Evolutionary conservation across 2,329 filamentous ascomycete genomes (phyloP), one percentile per base, ranked within the genome.

Genomic region (Aspergillus sp.): DNA sequence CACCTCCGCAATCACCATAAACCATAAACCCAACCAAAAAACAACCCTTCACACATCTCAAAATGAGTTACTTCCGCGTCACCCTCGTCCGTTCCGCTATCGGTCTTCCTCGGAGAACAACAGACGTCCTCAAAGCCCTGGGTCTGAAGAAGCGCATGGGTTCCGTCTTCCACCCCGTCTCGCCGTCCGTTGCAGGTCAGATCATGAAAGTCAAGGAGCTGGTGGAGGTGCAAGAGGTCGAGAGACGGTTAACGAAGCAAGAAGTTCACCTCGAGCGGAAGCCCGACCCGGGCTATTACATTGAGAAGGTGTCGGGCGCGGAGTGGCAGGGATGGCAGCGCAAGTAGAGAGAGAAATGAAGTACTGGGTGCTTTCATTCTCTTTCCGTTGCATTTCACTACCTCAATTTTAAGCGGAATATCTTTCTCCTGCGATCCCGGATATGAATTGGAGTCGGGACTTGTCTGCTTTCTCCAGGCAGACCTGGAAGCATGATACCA

Each of bases 131-230:
- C 44, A 78, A 83, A 49, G 87, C 90, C 12, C 85, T 96, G 47
- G 90, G 90, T 44, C 81, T 96, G 51, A 86, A 84, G 59, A 88
- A 86, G 66, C 86, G 90, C 59, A 83, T 85, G 78, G 83, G 83
- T 61, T 91, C 87, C 42, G 90, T 95, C 59, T 95, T 94, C 76
- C 86, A 95, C 69, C 86, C 88, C 32, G 89, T 95, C 49, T 79
- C 79, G 49, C 81, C 83, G 34, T 83, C 89, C 54, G 82, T 88
- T 49, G 90, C 90, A 7, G 90, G 90, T 63, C 89, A 94, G 74
- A 88, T 96, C 61, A 85, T 96, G 76, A 85, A 86, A 68, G 89
- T 96, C 57, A 96, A 96, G 75, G 90, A 96, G 71, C 74, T 96
- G 50, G 88, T 96, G 37, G 76, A 81, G 42, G 89, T 95, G 31